phyloP scores from a whole-genome alignment of 495 filamentous ascomycete genomes.

The Astrocystis sublimbata region DNA sequence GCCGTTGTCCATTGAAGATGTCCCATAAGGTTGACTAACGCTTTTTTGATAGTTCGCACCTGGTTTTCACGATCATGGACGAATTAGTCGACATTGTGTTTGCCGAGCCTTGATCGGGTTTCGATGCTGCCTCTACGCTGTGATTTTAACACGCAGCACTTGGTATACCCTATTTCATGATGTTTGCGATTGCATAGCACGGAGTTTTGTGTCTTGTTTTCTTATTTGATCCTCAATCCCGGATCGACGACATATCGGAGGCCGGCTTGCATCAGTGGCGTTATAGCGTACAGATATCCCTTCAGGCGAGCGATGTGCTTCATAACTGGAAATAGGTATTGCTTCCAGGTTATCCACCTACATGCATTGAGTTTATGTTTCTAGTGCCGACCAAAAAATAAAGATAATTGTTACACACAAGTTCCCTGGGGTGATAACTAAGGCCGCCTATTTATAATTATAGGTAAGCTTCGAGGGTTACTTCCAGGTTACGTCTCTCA shows the following conservation, averaged over 20 bases:
- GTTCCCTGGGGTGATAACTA: too few species aligned
- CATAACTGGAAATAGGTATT: background rate
- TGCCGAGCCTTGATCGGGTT: slow-evolving; percentile 41
- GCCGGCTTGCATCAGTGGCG: slow-evolving; percentile 16
- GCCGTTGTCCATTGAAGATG: background rate
- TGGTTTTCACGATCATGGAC: slow-evolving; percentile 77
- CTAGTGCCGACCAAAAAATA: too few species aligned
- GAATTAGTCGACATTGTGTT: slow-evolving; percentile 76
- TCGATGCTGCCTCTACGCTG: background rate
- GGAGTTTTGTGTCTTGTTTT: background rate
- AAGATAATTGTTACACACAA: too few species aligned
- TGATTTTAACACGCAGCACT: background rate
- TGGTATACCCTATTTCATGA: background rate
- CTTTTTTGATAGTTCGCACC: slow-evolving; percentile 62
- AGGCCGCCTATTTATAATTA: too few species aligned
- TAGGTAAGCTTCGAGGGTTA: too few species aligned
- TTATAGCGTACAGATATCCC: slow-evolving; percentile 9
- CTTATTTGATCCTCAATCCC: slow-evolving; percentile 1
- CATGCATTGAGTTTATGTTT: too few species aligned
- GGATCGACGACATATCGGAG: background rate
- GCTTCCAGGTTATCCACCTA: too few species aligned
- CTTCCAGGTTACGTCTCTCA: too few species aligned
- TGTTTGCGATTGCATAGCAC: slow-evolving; percentile 17
- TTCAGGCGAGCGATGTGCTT: background rate
- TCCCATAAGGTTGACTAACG: background rate